These are phyloP conservation scores for Collybia sordida DNA, from an alignment of 768 basidiomycete species.

Conservation along the genomic window DNA sequence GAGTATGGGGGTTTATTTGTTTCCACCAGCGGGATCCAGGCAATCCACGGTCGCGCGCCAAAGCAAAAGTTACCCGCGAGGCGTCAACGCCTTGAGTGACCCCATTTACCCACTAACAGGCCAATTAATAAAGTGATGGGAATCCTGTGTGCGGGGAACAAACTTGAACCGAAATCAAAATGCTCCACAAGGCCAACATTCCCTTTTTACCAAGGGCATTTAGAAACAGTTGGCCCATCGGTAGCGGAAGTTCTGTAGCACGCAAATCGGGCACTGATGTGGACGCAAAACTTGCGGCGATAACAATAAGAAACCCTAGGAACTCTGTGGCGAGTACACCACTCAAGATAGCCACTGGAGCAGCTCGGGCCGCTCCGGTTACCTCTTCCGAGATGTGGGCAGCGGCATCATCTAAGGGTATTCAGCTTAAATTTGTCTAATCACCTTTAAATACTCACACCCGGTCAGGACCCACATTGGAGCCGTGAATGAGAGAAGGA, in stretches of 20 bases:
- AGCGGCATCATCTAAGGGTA: constrained; percentile 62
- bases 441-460: constrained; percentile 40
- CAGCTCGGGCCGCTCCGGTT: constrained; percentile 58
- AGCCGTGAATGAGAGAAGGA: constrained; percentile 68
- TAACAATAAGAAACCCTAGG: constrained; percentile 64
- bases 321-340: constrained; percentile 58
- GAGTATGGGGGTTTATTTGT: constrained; percentile 52
- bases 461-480: constrained; percentile 82
- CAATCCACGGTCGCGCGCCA: constrained; percentile 67
- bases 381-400: constrained; percentile 76
- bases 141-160: neutral
- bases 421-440: neutral
- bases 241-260: constrained; percentile 50
- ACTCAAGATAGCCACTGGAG: constrained; percentile 67
- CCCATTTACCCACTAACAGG: constrained; percentile 60
- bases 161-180: constrained; percentile 60
- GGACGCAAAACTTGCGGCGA: constrained; percentile 65
- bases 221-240: constrained; percentile 73
- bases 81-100: constrained; percentile 76
- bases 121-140: neutral
- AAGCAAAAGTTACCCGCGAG: constrained; percentile 72
- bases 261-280: constrained; percentile 56
- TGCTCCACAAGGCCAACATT: constrained; percentile 72
- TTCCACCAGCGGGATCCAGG: constrained; percentile 75
- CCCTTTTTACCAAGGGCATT: constrained; percentile 66